These are phyloP conservation scores for Brassica carinata DNA, from an alignment of 345 rosid genomes.

Conservation along the genomic window DNA sequence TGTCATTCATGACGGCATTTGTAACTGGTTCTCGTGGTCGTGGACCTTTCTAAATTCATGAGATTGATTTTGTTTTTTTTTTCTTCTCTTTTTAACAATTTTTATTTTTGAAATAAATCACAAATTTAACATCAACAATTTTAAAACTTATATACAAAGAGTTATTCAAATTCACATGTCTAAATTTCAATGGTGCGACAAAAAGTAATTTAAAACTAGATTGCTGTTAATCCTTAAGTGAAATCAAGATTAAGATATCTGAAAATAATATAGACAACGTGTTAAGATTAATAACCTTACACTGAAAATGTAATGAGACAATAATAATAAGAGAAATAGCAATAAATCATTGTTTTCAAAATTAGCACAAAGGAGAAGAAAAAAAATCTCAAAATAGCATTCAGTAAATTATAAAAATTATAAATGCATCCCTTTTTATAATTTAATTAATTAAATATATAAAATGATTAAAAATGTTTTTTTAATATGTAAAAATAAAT, in stretches of 20 bases:
- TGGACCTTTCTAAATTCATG: background rate
- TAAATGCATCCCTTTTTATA: background rate
- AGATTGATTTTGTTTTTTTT: background rate
- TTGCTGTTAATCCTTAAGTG: background rate
- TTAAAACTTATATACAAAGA: background rate
- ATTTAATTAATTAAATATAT: background rate
- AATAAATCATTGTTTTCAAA: background rate
- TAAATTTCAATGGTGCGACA: background rate
- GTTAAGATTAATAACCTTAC: background rate
- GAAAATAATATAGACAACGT: background rate
- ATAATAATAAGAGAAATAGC: no score
- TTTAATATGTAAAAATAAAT: background rate
- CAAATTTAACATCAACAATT: background rate
- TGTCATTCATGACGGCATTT: slow-evolving; percentile 3
- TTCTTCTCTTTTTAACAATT: background rate
- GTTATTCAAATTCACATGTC: background rate
- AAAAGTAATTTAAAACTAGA: background rate
- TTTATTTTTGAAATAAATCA: background rate
- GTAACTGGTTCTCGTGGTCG: background rate
- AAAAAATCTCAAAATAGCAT: background rate
- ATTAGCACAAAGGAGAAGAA: background rate
- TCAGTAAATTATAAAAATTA: background rate
- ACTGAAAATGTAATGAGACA: background rate
- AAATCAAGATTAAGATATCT: background rate
- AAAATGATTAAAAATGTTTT: no score